phyloP scores from a whole-genome alignment of 495 filamentous ascomycete species.

The Xanthoparmelia taractica region DNA sequence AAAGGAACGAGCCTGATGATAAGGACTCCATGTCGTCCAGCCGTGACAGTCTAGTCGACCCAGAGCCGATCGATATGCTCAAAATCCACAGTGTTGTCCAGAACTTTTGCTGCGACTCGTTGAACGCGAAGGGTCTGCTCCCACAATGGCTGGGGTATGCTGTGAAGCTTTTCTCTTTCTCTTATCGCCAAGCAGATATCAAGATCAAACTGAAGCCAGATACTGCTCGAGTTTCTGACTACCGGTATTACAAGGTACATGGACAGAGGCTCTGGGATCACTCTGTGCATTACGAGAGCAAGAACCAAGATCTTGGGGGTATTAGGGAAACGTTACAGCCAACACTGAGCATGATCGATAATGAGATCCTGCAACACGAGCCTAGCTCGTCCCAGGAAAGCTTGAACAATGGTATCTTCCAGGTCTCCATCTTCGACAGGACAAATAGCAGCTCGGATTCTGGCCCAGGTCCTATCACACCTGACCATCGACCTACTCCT shows the following conservation, averaged over 20 bases:
- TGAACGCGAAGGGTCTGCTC: slow-evolving; percentile 45
- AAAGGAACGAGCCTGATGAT: slow-evolving; percentile 51
- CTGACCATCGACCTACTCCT: slow-evolving; percentile 23
- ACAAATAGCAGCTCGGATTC: slow-evolving; percentile 59
- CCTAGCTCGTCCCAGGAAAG: slow-evolving; percentile 44
- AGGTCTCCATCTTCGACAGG: slow-evolving; percentile 65
- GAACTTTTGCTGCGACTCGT: slow-evolving; percentile 63
- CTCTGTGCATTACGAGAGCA: slow-evolving; percentile 39
- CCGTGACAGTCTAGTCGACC: slow-evolving; percentile 42
- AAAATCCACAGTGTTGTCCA: slow-evolving; percentile 74
- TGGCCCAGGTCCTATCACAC: slow-evolving; percentile 31
- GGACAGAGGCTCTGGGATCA: slow-evolving; percentile 32
- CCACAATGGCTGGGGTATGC: slow-evolving; percentile 28
- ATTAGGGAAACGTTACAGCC: slow-evolving; percentile 42
- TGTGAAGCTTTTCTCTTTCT: slow-evolving; percentile 37
- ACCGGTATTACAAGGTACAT: slow-evolving; percentile 38
- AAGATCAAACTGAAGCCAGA: slow-evolving; percentile 23
- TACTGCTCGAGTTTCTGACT: slow-evolving; percentile 23
- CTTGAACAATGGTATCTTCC: slow-evolving; percentile 37
- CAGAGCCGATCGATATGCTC: slow-evolving; percentile 59
- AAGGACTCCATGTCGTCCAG: slow-evolving; percentile 35
- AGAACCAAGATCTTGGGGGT: slow-evolving; percentile 30
- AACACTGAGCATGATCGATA: slow-evolving; percentile 45
- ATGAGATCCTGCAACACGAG: slow-evolving; percentile 49
- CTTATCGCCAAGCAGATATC: slow-evolving; percentile 25